Base-by-base conservation (phyloP, 306 rosid species). In the Rubus idaeus region DNA sequence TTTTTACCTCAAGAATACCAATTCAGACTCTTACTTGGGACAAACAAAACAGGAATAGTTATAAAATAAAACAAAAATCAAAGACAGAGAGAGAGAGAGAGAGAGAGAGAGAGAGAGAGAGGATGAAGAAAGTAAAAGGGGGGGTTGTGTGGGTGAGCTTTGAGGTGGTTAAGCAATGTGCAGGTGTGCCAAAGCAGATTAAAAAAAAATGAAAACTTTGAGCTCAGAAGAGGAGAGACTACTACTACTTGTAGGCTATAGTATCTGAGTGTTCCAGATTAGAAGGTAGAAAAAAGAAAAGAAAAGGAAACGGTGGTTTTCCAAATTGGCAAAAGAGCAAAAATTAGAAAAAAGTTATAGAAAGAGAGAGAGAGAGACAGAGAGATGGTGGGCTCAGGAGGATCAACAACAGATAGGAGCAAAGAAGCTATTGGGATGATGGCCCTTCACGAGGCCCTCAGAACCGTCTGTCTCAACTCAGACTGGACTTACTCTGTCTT, bases 401-500 rank as follows among this genome's bases (percentile, higher is more conserved):
- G 82, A 84, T 65, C 70, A 65, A 17, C 68, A 62, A 73, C 91
- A 87, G 98, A 93, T 87, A 91, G 99, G 85, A 91, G 98, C 96
- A 96, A 93, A 88, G 99, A 96, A 83, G 99, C 99, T 79, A 97
- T 93, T 78, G 99, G 98, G 87, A 96, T 96, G 99, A 96, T 96
- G 99, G 99, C 99, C 85, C 98, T 96, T 89, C 99, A 96, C 82
- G 99, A 96, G 97, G 91, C 99, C 90, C 99, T 96, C 84, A 88
- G 98, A 96, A 89, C 74, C 82, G 86, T 80, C 78, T 86, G 88
- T 80, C 89, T 88, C 77, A 77, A 61, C 87, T 61, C 90, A 75
- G 98, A 96, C 89, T 96, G 99, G 99, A 96, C 99, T 91, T 96
- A 96, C 90, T 96, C 99, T 96, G 99, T 96, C 87, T 93, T 96